Evolutionary conservation across 371 early-diverging fungal genomes (phyloP), one percentile per base, ranked within the genome.

Genomic region (Rhizopus sp.): DNA sequence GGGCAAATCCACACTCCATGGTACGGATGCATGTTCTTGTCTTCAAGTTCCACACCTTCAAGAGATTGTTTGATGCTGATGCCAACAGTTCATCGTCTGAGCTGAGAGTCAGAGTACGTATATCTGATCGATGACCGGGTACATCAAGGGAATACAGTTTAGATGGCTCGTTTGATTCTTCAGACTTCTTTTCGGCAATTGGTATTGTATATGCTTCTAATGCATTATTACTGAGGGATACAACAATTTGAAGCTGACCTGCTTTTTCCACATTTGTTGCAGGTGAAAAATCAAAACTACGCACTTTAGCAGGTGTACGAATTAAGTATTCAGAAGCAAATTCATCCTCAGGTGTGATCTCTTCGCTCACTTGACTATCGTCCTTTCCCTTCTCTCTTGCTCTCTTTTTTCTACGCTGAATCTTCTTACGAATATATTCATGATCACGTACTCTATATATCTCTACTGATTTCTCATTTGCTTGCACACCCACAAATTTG

Each of bases 41-140:
- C 59, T 82, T 80, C 42, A 88, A 71, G 57, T 94, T 94, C 97
- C 97, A 98, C 17, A 98, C 64, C 62, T 94, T 95, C 53, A 96
- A 65, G 1, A 79, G 66, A 63, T 85, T 81, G 63, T 83, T 87
- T 5, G 94, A 93, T 3, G 90, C 93, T 17, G 96, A 89, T 17
- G 87, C 88, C 13, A 97, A 70, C 48, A 94, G 68, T 58, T 90
- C 90, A 62, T 93, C 94, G 69, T 97, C 94, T 4, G 86, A 81
- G 61, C 91, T 92, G 16, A 97, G 76, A 12, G 93, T 83, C 35
- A 96, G 67, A 1, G 92, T 81, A 50, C 97, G 92, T 46, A 95
- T 82, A 71, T 97, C 97, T 13, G 87, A 83, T 10, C 98, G 87
- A 72, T 98, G 98, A 10, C 98, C 98, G 30, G 81, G 84, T 40